Conservation (phyloP, 1,139 yeast genomes). For the Magnusiomyces tetraspermus region DNA sequence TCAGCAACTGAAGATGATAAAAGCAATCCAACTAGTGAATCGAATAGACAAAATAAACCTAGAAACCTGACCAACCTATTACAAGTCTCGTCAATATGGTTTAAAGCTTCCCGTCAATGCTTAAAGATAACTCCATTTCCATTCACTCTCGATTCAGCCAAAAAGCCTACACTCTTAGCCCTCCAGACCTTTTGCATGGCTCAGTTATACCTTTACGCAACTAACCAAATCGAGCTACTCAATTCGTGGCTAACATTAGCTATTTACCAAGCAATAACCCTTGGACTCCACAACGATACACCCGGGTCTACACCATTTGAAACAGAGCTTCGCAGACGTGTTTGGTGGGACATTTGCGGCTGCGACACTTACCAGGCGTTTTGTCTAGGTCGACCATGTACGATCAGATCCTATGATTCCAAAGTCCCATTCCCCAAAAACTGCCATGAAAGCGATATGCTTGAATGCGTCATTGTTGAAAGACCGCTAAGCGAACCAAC, state of each 20-base stretch:
- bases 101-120: conserved; percentile 25
- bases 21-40: neutral
- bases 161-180: conserved; percentile 18
- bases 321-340: conserved; percentile 28
- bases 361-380: conserved; percentile 30
- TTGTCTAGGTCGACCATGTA: conserved; percentile 26
- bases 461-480: conserved; percentile 17
- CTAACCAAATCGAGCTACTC: conserved; percentile 26
- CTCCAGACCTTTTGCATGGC: conserved; percentile 29
- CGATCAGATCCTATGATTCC: conserved; percentile 24
- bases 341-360: conserved; percentile 33
- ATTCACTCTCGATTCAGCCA: conserved; percentile 12
- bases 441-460: conserved; percentile 26
- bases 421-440: conserved; percentile 29
- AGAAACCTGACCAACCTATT: too few species aligned
- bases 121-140: neutral
- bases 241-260: conserved; percentile 24
- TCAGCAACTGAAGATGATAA: conserved; percentile 8
- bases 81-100: conserved; percentile 25
- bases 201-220: conserved; percentile 29
- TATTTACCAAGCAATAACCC: conserved; percentile 23
- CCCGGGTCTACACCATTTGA: conserved; percentile 24
- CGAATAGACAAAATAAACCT: too few species aligned
- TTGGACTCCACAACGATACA: conserved; percentile 25
- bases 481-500: conserved; percentile 22